These are phyloP conservation scores for Fusarium sambucinum DNA, from an alignment of 2,329 filamentous ascomycete species.

Conservation along the genomic window DNA sequence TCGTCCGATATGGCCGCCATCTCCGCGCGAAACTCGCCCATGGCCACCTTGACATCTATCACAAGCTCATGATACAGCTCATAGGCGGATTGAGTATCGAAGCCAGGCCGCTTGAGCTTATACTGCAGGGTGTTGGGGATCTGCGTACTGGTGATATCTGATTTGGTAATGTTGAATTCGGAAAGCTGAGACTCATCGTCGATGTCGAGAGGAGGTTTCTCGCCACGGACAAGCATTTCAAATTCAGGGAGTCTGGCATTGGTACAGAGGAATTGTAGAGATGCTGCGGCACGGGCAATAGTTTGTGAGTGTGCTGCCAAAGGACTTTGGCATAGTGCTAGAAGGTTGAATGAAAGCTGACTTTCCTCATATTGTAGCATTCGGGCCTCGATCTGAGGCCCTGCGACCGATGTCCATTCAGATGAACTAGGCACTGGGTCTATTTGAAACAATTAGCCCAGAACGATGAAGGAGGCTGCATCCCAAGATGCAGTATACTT, in stretches of 20 bases:
- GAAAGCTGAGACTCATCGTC: constrained; percentile 45
- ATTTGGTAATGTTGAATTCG: constrained; percentile 49
- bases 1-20: constrained; percentile 60
- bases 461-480: not conserved
- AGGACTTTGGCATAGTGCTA: constrained; percentile 79
- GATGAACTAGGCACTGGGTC: constrained; percentile 27
- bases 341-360: constrained; percentile 79
- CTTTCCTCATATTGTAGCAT: constrained; percentile 76
- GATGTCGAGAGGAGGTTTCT: constrained; percentile 41
- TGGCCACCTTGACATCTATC: constrained; percentile 57
- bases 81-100: constrained; percentile 48
- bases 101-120: constrained; percentile 20
- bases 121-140: constrained; percentile 34
- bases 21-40: constrained; percentile 63
- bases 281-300: constrained; percentile 59
- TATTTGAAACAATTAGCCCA: constrained; percentile 23
- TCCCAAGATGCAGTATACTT: constrained; percentile 5
- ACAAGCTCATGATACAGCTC: constrained; percentile 56
- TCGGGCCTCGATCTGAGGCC: constrained; percentile 72
- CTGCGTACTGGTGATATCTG: constrained; percentile 43
- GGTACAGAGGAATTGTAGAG: constrained; percentile 54
- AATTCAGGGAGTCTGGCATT: constrained; percentile 46
- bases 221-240: constrained; percentile 38
- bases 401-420: constrained; percentile 76
- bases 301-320: constrained; percentile 62